Conservation (phyloP, 2,329 filamentous ascomycete genomes). For the Akanthomyces muscarius region DNA sequence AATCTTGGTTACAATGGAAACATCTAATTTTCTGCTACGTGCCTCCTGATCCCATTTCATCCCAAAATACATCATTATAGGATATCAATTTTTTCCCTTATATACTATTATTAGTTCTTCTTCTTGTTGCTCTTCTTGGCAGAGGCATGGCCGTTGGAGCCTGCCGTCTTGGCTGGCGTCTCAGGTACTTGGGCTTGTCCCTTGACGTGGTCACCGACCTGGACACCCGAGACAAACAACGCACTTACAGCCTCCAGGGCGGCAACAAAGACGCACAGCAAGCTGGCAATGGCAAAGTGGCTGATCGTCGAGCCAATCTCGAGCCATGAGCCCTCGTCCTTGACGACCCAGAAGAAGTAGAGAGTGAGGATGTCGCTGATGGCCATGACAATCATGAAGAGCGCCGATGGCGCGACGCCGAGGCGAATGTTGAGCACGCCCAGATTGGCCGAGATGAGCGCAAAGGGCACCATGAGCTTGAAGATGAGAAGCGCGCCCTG, state of each 20-base stretch:
- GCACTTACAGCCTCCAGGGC: conserved; percentile 81
- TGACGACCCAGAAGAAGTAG: conserved; percentile 97
- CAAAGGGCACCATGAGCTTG: conserved; percentile 92
- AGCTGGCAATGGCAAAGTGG: conserved; percentile 89
- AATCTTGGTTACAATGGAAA: background rate
- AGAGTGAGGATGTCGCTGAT: conserved; percentile 88
- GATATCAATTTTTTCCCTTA: background rate
- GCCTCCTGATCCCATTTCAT: background rate
- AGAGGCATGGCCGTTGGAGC: conserved; percentile 5
- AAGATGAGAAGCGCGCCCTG: conserved; percentile 83
- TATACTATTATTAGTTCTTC: conserved; percentile 6
- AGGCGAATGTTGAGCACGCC: conserved; percentile 84
- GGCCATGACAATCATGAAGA: conserved; percentile 94
- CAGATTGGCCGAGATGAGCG: conserved; percentile 86
- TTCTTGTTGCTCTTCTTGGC: conserved; percentile 13
- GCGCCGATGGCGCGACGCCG: conserved; percentile 76
- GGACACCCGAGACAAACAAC: conserved; percentile 74
- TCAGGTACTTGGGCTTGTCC: background rate
- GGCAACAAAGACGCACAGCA: conserved; percentile 87
- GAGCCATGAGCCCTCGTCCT: conserved; percentile 93
- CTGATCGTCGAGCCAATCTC: conserved; percentile 97
- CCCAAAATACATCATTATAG: conserved; percentile 1
- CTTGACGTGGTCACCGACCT: conserved; percentile 45
- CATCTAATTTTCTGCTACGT: background rate
- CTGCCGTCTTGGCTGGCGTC: background rate